A percentile compares a stretch with the other conserved stretches of the same genome.
These are phyloP conservation scores for Volvox reticuliferus DNA, from an alignment of 139 green algal species.

Conservation along the genomic window DNA sequence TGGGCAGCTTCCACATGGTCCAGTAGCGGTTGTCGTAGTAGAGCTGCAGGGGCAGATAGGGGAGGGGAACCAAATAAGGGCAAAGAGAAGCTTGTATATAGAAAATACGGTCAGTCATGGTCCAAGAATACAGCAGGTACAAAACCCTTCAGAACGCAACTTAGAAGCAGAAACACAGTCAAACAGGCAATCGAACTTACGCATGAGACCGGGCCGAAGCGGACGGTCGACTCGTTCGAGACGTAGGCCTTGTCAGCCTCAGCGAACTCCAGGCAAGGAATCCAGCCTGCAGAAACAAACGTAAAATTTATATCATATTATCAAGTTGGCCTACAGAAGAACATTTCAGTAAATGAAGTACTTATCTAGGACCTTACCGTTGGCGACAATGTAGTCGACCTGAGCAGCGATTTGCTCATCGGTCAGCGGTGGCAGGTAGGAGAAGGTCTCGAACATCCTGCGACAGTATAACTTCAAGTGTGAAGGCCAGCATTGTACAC, in stretches of 20 bases:
- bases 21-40: conserved; percentile 98
- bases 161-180: neutral
- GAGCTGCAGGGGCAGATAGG: conserved; percentile 54
- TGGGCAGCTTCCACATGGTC: conserved; percentile 99
- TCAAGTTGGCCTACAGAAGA: neutral
- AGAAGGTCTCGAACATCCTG: conserved; percentile 99
- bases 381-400: conserved; percentile 95
- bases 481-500: neutral
- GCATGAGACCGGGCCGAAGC: conserved; percentile 71
- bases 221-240: conserved; percentile 67
- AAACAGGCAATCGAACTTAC: conserved; percentile 62
- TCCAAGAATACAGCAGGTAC: no score
- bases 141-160: no score
- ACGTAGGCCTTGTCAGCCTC: conserved; percentile 80
- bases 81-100: neutral
- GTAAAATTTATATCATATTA: neutral
- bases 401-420: conserved; percentile 92
- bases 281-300: conserved; percentile 60
- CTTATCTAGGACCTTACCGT: conserved; percentile 64
- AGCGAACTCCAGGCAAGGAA: conserved; percentile 97
- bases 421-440: conserved; percentile 96
- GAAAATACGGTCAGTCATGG: neutral
- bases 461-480: neutral
- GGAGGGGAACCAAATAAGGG: neutral
- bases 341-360: neutral